These are phyloP conservation scores for Coemansia sp. DNA, from an alignment of 192 early-diverging fungal species.

Conservation along the genomic window DNA sequence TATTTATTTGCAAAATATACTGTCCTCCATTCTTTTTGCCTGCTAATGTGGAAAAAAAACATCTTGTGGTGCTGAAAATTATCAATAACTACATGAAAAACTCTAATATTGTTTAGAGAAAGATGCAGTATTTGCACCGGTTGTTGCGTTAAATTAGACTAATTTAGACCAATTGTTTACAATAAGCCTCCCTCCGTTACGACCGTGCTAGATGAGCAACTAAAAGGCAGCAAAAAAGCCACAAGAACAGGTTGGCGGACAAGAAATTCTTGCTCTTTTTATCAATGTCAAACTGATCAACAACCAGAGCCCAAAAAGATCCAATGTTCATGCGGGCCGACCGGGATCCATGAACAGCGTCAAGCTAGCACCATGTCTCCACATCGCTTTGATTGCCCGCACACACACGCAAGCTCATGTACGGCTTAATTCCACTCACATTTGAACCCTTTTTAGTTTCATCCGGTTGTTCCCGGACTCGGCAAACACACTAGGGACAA, in stretches of 20 bases:
- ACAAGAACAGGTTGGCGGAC: too few species aligned
- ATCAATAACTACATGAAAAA: slow-evolving; percentile 2
- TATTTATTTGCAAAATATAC: neutral
- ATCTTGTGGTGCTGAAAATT: neutral
- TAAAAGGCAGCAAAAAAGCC: too few species aligned
- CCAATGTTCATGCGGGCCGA: neutral
- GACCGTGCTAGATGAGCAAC: too few species aligned
- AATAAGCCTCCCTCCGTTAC: neutral
- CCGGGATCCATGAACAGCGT: neutral
- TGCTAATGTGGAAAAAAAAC: neutral
- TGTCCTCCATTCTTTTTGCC: neutral
- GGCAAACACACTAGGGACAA: neutral
- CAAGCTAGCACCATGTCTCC: too few species aligned
- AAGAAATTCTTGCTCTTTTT: too few species aligned
- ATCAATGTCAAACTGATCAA: too few species aligned
- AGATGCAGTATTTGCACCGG: neutral
- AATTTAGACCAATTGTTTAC: neutral
- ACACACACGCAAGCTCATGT: neutral
- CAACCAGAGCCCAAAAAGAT: too few species aligned
- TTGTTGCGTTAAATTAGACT: neutral
- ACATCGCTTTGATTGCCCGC: too few species aligned
- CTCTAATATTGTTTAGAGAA: neutral
- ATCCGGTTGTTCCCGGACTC: neutral
- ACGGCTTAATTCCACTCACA: neutral
- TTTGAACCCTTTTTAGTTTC: slow-evolving; percentile 1